phyloP scores from a whole-genome alignment of 495 filamentous ascomycete species.

The Cercophora sp. region DNA sequence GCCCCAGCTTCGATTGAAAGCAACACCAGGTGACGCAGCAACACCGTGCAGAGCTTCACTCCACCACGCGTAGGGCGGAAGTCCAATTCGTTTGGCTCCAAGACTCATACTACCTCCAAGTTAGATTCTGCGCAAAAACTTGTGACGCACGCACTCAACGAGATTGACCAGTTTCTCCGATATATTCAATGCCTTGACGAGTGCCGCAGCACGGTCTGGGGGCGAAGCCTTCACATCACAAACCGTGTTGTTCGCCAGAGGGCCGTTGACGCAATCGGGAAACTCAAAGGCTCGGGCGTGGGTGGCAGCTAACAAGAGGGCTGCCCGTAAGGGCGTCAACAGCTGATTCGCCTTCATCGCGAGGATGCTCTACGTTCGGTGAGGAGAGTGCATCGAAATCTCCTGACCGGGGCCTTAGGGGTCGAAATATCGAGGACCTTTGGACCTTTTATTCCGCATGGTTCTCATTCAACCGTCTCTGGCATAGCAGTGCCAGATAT shows the following conservation, averaged over 20 bases:
- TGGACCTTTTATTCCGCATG: no score
- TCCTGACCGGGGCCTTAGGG: no score
- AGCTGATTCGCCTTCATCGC: no score
- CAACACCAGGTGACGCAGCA: conserved; percentile 30
- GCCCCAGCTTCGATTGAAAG: conserved; percentile 20
- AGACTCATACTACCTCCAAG: conserved; percentile 23
- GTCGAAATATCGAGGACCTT: no score
- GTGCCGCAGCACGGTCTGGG: conserved; percentile 39
- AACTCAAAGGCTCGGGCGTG: conserved; percentile 14
- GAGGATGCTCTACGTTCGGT: no score
- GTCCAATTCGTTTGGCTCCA: conserved; percentile 37
- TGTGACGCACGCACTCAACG: no score
- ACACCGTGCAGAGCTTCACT: conserved; percentile 50
- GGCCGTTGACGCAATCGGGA: conserved; percentile 34
- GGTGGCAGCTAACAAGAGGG: no score
- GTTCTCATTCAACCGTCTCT: no score
- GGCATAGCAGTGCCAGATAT: no score
- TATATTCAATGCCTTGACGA: conserved; percentile 34
- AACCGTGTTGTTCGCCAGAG: conserved; percentile 37
- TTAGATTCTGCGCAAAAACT: neutral
- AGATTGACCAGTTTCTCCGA: conserved; percentile 39
- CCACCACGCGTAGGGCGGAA: conserved; percentile 48
- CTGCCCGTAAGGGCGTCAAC: no score
- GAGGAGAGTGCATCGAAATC: no score
- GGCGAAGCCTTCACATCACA: conserved; percentile 46